Conservation (phyloP, 2,329 filamentous ascomycete species). For the Scleromitrula shiraiana region DNA sequence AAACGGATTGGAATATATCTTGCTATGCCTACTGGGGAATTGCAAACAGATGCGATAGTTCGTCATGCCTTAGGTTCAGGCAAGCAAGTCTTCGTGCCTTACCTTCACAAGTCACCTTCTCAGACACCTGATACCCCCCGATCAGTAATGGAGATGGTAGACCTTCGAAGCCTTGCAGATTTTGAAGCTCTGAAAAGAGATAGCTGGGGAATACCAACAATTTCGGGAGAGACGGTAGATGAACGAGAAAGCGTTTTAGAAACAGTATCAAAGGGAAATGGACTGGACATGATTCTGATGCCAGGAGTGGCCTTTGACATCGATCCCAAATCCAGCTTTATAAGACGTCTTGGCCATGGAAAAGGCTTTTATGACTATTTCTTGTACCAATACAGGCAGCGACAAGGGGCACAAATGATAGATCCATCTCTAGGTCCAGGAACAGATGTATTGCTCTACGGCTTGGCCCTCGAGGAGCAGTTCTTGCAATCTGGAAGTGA, state of each 20-base stretch:
- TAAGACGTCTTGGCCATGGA: slow-evolving; percentile 81
- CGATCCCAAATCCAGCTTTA: slow-evolving; percentile 40
- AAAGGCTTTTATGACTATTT: slow-evolving; percentile 98
- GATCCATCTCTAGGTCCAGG: slow-evolving; percentile 45
- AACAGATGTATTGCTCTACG: slow-evolving; percentile 56
- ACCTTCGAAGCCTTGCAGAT: slow-evolving; percentile 63
- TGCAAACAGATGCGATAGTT: slow-evolving; percentile 77
- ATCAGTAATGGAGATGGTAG: slow-evolving; percentile 94
- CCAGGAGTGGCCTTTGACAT: slow-evolving; percentile 88
- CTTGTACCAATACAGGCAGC: slow-evolving; percentile 60
- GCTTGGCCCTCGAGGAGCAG: slow-evolving; percentile 80
- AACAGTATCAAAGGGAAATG: slow-evolving; percentile 36
- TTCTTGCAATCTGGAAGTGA: slow-evolving; percentile 52
- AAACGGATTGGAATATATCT: slow-evolving; percentile 77
- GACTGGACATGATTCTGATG: slow-evolving; percentile 80
- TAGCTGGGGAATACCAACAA: slow-evolving; percentile 91
- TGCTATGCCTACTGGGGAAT: slow-evolving; percentile 83
- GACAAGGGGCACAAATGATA: slow-evolving; percentile 21
- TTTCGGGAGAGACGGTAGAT: slow-evolving; percentile 56
- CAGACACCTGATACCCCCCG: slow-evolving; percentile 34
- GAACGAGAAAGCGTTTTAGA: slow-evolving; percentile 67
- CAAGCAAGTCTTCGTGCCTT: slow-evolving; percentile 88
- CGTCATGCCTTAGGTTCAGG: slow-evolving; percentile 66
- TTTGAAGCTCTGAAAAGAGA: slow-evolving; percentile 71
- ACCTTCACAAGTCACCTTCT: slow-evolving; percentile 59